Evolutionary conservation across 352 stramenopile genomes (phyloP), one percentile per base, ranked within the genome.

Genomic region (Saprolegnia diclina): DNA sequence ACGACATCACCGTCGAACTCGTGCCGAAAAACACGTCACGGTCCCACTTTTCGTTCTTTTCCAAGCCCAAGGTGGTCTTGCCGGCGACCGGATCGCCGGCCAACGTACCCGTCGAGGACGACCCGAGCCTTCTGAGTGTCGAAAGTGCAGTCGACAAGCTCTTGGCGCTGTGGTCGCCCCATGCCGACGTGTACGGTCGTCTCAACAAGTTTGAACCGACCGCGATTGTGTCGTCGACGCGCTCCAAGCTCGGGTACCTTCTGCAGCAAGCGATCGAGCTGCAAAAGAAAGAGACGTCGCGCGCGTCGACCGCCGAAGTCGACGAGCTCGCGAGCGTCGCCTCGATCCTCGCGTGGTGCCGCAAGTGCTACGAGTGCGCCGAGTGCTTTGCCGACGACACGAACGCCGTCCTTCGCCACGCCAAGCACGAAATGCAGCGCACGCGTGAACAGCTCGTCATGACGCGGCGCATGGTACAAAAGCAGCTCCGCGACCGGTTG

Each of bases 341-440:
- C 4, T 19, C 40, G 24, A 14, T 65, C 26, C 40, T 65, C 26
- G 19, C 45, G 14, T 65, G n/a, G 19, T 65, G 56, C 32, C 1
- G n/a, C 35, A 48, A 65, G 40, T 65, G 35, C 56, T 38, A 65
- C 56, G 56, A 48, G 16, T 65, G 56, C 40, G 56, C 56, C 37
- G 56, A 65, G 40, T 65, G 56, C 32, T 65, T 53, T 52, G 32
- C 29, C 11, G 10, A 50, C 18, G 56, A 65, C 24, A 35, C 29
- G 4, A 38, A 32, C 19, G 29, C 56, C 1, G 56, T 65, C 18
- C 21, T 65, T 10, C 56, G 56, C 7, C 29, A 65, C 21, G 56
- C 56, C 18, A 26, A 35, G 16, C 19, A 65, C n/a, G 32, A 65
- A 29, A 65, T 65, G 35, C 35, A 42, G 16, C 56, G 37, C 11